Evolutionary conservation across 768 basidiomycete genomes (phyloP), one percentile per base, ranked within the genome.

Genomic region (Cystobasidium ongulense): DNA sequence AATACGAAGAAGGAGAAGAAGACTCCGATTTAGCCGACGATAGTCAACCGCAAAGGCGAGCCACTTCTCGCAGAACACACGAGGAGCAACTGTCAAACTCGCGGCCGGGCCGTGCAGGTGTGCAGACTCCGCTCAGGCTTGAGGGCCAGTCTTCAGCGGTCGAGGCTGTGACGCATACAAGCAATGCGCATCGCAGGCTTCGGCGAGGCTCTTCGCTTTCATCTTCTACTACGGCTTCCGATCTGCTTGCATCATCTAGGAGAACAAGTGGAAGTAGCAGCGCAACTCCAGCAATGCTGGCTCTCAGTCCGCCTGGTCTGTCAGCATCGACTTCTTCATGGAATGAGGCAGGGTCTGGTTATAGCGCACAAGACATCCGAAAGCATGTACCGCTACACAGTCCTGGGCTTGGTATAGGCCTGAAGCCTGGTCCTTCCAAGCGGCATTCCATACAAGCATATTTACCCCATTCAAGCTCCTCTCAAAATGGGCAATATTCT

Each of bases 1-100:
- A 8, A 4, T 11, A 50, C 18, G 15, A 50, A 21, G 46, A 8
- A 21, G 46, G n/a, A 38, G 38, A 41, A 57, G n/a, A 73, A 39
- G 61, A 73, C 35, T 2, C 61, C 21, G 27, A 39, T 35, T 59
- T 62, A 57, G 61, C 63, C 41, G 33, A 73, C 7, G 25, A 62
- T 63, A 46, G 46, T 50, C 46, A 50, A 21, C 18, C 46, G 21
- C 46, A 50, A 8, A 17, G 4, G n/a, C 4, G 46, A 3, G 7
- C n/a, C 3, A 21, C 4, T 50, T 4, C 46, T 21, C 21, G 15
- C 18, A 4, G 15, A 21, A 50, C 5, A 21, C n/a, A n/a, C n/a
- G n/a, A n/a, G n/a, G n/a, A n/a, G n/a, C n/a, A n/a, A n/a, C n/a
- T n/a, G n/a, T n/a, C n/a, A n/a, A n/a, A n/a, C n/a, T n/a, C n/a